Evolutionary conservation across 805 yeast genomes (phyloP).

Genomic region (Kuraishia hungarica): DNA sequence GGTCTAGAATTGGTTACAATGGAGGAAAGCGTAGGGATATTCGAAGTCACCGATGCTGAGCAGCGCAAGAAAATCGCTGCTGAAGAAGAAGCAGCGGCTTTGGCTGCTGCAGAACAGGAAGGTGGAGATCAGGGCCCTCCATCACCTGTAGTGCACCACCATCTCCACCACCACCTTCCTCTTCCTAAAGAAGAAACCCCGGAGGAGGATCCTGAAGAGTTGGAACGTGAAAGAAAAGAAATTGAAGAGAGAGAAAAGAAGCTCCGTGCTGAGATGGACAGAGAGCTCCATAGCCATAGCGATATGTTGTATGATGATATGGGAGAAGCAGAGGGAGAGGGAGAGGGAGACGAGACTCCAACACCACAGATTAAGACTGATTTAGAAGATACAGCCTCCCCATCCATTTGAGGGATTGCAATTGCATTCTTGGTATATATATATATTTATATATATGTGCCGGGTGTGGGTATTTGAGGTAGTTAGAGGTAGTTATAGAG

Average conservation of each 20-base stretch:
- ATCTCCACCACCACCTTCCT: not conserved
- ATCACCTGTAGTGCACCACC: not conserved
- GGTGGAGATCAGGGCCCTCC: not conserved
- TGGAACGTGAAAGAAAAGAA: not conserved
- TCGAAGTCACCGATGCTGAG: conserved; percentile 21
- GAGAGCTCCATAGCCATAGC: not conserved
- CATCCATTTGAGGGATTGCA: too few species aligned
- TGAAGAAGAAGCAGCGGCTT: not conserved
- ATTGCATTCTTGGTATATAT: too few species aligned
- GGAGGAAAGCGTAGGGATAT: conserved; percentile 25
- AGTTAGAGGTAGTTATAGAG: too few species aligned
- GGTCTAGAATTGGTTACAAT: conserved; percentile 19
- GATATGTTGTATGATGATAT: not conserved
- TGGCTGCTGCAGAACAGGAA: not conserved
- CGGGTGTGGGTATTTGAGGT: too few species aligned
- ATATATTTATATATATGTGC: too few species aligned
- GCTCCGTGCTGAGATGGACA: not conserved
- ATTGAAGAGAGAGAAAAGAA: not conserved
- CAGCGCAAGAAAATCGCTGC: conserved; percentile 13
- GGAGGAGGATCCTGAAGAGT: not conserved
- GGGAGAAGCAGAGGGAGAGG: too few species aligned
- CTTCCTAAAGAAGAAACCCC: not conserved
- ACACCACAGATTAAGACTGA: too few species aligned
- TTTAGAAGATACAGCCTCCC: too few species aligned
- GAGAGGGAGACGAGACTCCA: too few species aligned